Evolutionary conservation across 768 basidiomycete species (phyloP).

Genomic region (Cystoderma amianthinum): DNA sequence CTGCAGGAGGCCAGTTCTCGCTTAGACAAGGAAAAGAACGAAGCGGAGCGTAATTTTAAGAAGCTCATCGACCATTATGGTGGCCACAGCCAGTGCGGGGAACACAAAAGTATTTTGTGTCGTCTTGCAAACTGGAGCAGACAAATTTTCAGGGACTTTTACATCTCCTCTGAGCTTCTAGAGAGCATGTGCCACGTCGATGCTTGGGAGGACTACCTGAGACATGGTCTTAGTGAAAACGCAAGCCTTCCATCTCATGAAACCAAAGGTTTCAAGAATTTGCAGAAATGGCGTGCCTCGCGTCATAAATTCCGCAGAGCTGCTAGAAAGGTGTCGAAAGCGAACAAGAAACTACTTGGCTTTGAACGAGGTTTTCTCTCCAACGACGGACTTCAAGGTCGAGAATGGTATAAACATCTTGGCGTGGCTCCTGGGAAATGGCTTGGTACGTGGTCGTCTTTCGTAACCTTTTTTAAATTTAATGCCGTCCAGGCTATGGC

Average conservation of each 20-base stretch:
- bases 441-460: constrained; percentile 44
- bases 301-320: constrained; percentile 26
- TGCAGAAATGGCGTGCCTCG: constrained; percentile 13
- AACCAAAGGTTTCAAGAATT: too few species aligned
- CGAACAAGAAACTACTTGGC: constrained; percentile 56
- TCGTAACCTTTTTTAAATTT: not conserved
- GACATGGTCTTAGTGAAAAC: too few species aligned
- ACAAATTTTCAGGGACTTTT: constrained; percentile 28
- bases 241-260: too few species aligned
- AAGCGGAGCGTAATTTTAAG: constrained; percentile 46
- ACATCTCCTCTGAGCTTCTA: constrained; percentile 16
- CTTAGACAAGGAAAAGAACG: constrained; percentile 53
- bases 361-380: constrained; percentile 83
- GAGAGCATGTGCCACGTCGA: constrained; percentile 12
- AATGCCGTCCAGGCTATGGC: constrained; percentile 55
- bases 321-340: constrained; percentile 46
- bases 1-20: constrained; percentile 44
- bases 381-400: constrained; percentile 65
- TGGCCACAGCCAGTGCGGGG: constrained; percentile 15
- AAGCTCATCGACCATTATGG: constrained; percentile 28
- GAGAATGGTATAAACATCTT: constrained; percentile 84
- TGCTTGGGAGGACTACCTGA: constrained; percentile 28
- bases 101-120: constrained; percentile 11
- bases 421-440: constrained; percentile 85
- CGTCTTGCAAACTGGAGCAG: constrained; percentile 27